Evolutionary conservation across 176 grass and related monocot species (phyloP).

Genomic region (Avena sativa): DNA sequence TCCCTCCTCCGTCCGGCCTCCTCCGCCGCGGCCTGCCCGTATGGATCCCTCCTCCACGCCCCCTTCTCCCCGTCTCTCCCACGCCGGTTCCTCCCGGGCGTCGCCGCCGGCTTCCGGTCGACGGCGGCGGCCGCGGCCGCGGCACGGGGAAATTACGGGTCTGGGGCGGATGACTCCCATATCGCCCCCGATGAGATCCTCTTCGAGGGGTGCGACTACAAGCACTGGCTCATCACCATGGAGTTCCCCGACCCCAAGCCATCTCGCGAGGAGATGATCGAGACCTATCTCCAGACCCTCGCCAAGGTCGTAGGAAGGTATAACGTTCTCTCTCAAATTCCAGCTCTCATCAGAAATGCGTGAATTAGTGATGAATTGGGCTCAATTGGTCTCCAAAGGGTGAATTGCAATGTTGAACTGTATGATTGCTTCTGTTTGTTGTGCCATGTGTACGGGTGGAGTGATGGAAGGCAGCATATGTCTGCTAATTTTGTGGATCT

Average conservation of each 20-base stretch:
- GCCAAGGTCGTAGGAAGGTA: constrained; percentile 95
- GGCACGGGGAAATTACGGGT: constrained; percentile 50
- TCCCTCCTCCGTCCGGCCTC: constrained; percentile 34
- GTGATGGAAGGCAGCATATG: background rate
- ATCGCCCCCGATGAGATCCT: constrained; percentile 82
- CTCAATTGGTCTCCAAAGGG: background rate
- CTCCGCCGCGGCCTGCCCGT: background rate
- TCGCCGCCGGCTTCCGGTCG: constrained; percentile 59
- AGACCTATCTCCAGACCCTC: constrained; percentile 90
- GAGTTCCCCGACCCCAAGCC: constrained; percentile 93
- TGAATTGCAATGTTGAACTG: background rate
- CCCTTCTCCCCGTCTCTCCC: constrained; percentile 2
- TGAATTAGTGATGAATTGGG: background rate
- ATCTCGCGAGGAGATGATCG: constrained; percentile 89
- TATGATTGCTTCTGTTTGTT: background rate
- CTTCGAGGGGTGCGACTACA: constrained; percentile 96
- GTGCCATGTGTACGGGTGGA: background rate
- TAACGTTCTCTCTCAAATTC: background rate
- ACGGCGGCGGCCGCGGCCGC: constrained; percentile 45
- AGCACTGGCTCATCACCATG: constrained; percentile 99
- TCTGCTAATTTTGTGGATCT: background rate
- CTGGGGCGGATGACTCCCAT: constrained; percentile 46
- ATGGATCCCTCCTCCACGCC: background rate
- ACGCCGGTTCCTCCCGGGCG: constrained; percentile 3
- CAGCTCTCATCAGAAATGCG: background rate